Conservation (phyloP, 2,329 filamentous ascomycete genomes). For the Sclerotinia glacialis region DNA sequence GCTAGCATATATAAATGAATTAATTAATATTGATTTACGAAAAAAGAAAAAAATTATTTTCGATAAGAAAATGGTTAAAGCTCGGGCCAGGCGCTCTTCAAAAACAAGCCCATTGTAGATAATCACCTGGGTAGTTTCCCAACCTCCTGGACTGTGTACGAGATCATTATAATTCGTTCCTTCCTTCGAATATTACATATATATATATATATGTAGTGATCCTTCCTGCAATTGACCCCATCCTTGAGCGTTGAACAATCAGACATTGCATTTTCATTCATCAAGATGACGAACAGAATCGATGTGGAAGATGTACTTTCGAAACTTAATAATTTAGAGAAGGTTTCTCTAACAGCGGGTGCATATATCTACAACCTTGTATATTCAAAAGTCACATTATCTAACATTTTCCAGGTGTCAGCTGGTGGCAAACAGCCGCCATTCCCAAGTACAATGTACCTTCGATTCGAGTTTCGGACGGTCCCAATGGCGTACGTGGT, state of each 20-base stretch:
- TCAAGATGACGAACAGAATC: slow-evolving; percentile 36
- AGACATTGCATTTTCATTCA: not conserved
- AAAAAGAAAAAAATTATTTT: too few species aligned
- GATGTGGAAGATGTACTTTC: slow-evolving; percentile 54
- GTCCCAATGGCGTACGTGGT: slow-evolving; percentile 41
- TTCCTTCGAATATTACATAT: not conserved
- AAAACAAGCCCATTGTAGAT: too few species aligned
- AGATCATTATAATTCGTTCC: not conserved
- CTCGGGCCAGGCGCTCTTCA: too few species aligned
- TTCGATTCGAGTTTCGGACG: slow-evolving; percentile 40
- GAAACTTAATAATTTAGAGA: slow-evolving; percentile 53
- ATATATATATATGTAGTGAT: not conserved
- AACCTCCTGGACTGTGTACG: not conserved
- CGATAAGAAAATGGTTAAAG: too few species aligned
- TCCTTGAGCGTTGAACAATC: too few species aligned
- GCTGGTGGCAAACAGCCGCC: slow-evolving; percentile 40
- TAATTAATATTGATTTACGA: too few species aligned
- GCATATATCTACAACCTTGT: not conserved
- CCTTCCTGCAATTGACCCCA: not conserved
- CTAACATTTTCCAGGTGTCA: slow-evolving; percentile 32
- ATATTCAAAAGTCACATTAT: not conserved
- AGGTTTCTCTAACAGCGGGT: slow-evolving; percentile 54
- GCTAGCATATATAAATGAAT: too few species aligned
- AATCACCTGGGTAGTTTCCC: not conserved
- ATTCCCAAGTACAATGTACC: slow-evolving; percentile 38